phyloP scores from a whole-genome alignment of 176 grass and related monocot species.

The Tuctoria greenei region DNA sequence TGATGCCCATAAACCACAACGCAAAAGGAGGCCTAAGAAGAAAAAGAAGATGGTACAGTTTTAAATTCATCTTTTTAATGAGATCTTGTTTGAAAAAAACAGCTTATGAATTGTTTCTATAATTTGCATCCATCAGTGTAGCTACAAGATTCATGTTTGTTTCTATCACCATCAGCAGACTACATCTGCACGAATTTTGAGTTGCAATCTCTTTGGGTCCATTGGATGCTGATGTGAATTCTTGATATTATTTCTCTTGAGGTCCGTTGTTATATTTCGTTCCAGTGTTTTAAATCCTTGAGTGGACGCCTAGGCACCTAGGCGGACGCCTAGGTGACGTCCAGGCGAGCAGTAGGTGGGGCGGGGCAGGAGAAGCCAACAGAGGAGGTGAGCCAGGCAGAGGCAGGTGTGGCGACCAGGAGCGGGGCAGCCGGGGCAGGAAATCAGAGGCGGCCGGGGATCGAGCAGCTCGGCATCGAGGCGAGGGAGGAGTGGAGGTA shows the following conservation, averaged over 20 bases:
- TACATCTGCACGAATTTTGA: neutral
- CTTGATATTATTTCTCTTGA: neutral
- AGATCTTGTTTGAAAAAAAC: conserved; percentile 1
- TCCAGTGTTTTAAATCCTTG: too few species aligned
- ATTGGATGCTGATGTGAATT: neutral
- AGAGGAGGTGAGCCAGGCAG: too few species aligned
- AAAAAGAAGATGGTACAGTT: conserved; percentile 87
- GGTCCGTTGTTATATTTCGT: neutral
- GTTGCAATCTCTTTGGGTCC: neutral
- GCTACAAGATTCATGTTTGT: neutral
- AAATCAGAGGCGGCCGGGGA: too few species aligned
- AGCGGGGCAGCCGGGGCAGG: too few species aligned
- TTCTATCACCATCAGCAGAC: neutral
- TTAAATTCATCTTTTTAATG: conserved; percentile 1
- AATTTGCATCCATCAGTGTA: neutral
- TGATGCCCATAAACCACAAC: conserved; percentile 79
- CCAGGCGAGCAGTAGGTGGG: too few species aligned
- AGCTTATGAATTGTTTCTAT: neutral
- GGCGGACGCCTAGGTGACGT: too few species aligned
- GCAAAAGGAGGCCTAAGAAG: conserved; percentile 90
- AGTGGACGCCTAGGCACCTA: too few species aligned
- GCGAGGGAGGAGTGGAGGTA: too few species aligned
- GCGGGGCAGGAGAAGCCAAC: too few species aligned
- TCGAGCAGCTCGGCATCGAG: too few species aligned
- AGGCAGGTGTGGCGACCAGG: too few species aligned